A percentile compares a stretch with the other conserved stretches of the same genome.
Evolutionary conservation across 768 basidiomycete genomes (phyloP).

Genomic region (Sutorius australiensis): DNA sequence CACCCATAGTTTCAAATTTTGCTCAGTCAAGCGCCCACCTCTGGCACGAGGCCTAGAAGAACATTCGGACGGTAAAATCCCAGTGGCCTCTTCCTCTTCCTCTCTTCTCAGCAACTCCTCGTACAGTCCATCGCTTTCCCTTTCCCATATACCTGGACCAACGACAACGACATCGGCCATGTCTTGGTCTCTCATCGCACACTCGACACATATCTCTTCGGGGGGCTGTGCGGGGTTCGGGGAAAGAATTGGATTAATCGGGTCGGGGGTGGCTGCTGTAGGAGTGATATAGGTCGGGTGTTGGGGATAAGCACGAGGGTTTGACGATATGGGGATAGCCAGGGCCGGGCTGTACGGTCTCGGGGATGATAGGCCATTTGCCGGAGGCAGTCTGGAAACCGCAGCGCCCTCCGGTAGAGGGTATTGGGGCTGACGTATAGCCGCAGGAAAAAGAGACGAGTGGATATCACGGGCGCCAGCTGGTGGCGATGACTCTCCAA

Average conservation of each 20-base stretch:
- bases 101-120: constrained; percentile 76
- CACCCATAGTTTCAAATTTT: constrained; percentile 78
- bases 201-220: constrained; percentile 92
- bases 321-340: constrained; percentile 56
- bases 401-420: constrained; percentile 34
- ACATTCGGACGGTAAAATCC: constrained; percentile 48
- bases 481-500: constrained; percentile 29
- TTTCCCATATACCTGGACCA: constrained; percentile 83
- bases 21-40: constrained; percentile 70
- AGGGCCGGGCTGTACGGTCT: constrained; percentile 45
- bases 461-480: constrained; percentile 25
- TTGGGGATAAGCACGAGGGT: constrained; percentile 63
- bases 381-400: constrained; percentile 38
- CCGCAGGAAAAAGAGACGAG: constrained; percentile 35
- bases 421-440: constrained; percentile 47
- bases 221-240: constrained; percentile 49
- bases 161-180: constrained; percentile 94
- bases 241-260: constrained; percentile 60
- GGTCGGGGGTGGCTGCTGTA: constrained; percentile 42
- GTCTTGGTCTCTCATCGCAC: constrained; percentile 97
- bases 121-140: constrained; percentile 79
- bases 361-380: constrained; percentile 56
- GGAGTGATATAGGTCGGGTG: constrained; percentile 77
- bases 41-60: constrained; percentile 55
- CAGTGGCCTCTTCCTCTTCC: constrained; percentile 58